Base-by-base conservation (phyloP, 345 rosid species). In the Crucihimalaya himalaica region DNA sequence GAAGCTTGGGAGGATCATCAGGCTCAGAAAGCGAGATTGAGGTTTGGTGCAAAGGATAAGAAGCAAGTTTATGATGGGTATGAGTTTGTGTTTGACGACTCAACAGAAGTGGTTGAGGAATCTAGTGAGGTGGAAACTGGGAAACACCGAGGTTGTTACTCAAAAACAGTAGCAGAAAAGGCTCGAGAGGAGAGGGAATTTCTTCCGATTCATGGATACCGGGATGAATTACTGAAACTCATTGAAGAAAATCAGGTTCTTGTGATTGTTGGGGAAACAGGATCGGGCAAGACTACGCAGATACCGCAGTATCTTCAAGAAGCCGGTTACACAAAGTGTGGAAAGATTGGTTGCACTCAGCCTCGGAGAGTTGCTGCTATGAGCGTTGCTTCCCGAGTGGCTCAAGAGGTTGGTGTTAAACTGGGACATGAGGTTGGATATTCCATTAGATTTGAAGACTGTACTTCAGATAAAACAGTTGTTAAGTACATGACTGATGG, bases 401-500 rank as follows among this genome's bases (percentile, higher is more conserved):
- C 98, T 68, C 93, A 89, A 79, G 97, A 94, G 66, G 55, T 88
- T 83, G 97, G 97, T 50, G 87, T 89, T 34, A 91, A 91, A 71
- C 92, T 94, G 66, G 97, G 98, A 37, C 96, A 91, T 5, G 97
- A 94, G 85, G 98, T 94, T 67, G 99, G 97, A 45, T 94, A 91
- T 63, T 91, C 97, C 28, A 91, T 94, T 65, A 90, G 98, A 25
- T 94, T 94, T 74, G 97, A 94, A 80, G 97, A 94, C 81, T 87
- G 97, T 77, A 94, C 97, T 29, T 89, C 97, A 2, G 97, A 89
- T 13, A 89, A 87, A 79, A 94, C 97, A 0, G 77, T 92, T 62
- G 20, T 94, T 37, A 94, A 94, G 82, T 94, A 91, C 76, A 89
- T 94, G 97, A 94, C 98, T 0, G 99, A 94, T 82, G 99, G 99